A percentile compares a stretch with the other conserved stretches of the same genome.
phyloP scores from a whole-genome alignment of 1,284 basidiomycete species.

The Puccinia polysora region DNA sequence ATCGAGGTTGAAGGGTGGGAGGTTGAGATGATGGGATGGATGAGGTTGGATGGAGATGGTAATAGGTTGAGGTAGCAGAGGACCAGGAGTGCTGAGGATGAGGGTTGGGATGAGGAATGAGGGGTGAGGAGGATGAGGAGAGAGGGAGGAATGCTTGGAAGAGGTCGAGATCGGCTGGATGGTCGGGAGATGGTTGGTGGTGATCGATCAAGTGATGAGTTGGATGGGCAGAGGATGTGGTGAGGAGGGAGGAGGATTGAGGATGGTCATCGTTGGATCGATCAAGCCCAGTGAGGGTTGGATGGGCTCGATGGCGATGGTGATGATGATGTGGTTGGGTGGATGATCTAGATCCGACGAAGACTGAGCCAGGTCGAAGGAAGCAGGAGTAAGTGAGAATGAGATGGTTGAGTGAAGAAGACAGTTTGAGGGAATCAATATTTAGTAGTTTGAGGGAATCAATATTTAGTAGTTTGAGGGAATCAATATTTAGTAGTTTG shows the following conservation, averaged over 20 bases:
- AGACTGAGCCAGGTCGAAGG: constrained; percentile 16
- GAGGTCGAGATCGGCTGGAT: background rate
- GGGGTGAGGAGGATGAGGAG: background rate
- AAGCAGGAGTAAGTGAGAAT: constrained; percentile 6
- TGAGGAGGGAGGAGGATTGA: background rate
- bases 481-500: no score
- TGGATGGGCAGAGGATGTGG: background rate
- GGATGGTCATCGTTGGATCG: background rate
- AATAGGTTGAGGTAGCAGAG: background rate
- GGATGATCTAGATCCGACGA: constrained; percentile 16
- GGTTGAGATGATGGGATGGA: background rate
- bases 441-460: no score
- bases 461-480: no score
- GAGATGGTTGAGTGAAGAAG: background rate
- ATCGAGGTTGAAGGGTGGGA: background rate
- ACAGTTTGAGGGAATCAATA: constrained; percentile 11
- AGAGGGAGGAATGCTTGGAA: background rate
- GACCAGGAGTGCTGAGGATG: background rate
- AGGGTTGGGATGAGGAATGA: background rate
- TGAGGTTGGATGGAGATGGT: no score
- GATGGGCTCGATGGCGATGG: background rate
- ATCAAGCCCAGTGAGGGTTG: background rate
- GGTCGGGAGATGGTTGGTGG: background rate
- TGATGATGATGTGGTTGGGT: background rate
- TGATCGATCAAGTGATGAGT: background rate